phyloP scores from a whole-genome alignment of 257 asterid genomes.

The Verbena officinalis region DNA sequence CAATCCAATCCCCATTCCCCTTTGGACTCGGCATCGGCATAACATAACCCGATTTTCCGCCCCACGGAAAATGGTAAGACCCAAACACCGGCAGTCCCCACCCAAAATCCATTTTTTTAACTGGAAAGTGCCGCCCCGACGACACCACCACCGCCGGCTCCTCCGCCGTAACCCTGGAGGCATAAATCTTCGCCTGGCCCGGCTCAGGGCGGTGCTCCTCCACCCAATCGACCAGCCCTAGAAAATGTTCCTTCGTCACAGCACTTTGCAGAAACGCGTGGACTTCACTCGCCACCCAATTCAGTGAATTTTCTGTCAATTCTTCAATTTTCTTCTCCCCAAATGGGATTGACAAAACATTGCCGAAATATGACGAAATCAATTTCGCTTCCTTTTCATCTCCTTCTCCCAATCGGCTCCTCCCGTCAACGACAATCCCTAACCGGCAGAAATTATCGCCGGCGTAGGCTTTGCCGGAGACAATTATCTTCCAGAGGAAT shows the following conservation, averaged over 20 bases:
- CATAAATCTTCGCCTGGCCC: constrained; percentile 47
- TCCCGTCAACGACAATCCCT: constrained; percentile 76
- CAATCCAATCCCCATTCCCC: constrained; percentile 81
- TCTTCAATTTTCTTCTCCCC: constrained; percentile 50
- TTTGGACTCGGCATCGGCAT: constrained; percentile 69
- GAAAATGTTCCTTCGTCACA: constrained; percentile 59
- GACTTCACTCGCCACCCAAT: constrained; percentile 49
- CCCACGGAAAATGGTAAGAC: constrained; percentile 76
- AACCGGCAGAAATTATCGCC: constrained; percentile 36
- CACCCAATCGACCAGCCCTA: constrained; percentile 70
- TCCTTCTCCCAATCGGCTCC: constrained; percentile 42
- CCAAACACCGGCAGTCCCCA: constrained; percentile 66
- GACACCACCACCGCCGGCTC: constrained; percentile 71
- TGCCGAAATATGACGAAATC: constrained; percentile 50
- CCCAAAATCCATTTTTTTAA: constrained; percentile 56
- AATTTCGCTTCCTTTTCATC: constrained; percentile 21
- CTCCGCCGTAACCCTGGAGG: constrained; percentile 34
- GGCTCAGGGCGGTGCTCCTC: constrained; percentile 72
- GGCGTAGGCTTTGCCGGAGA: constrained; percentile 13
- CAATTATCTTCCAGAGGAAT: constrained; percentile 65
- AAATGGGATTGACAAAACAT: constrained; percentile 64
- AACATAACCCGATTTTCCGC: constrained; percentile 64
- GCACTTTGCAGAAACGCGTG: constrained; percentile 45
- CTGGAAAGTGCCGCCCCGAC: constrained; percentile 54
- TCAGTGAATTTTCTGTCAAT: constrained; percentile 42